These are phyloP conservation scores for Mucor piriformis DNA, from an alignment of 371 early-diverging fungal genomes.

Conservation along the genomic window DNA sequence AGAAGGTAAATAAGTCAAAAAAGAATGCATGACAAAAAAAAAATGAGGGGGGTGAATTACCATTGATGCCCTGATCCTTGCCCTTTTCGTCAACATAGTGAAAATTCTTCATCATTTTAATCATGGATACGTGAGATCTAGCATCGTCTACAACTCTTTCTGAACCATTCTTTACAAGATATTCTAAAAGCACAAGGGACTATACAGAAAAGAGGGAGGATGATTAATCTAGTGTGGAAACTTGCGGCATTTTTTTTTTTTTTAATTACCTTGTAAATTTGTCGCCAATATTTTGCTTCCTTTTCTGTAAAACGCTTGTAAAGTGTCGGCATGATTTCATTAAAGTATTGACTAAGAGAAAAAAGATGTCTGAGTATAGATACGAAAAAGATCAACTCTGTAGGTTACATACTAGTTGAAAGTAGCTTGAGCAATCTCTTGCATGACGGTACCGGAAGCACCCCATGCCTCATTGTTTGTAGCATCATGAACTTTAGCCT, in stretches of 20 bases:
- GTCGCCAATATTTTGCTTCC: slow-evolving; percentile 86
- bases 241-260: neutral
- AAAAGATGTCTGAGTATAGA: neutral
- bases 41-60: slow-evolving; percentile 44
- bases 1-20: neutral
- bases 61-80: slow-evolving; percentile 96
- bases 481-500: slow-evolving; percentile 86
- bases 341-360: slow-evolving; percentile 74
- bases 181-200: slow-evolving; percentile 91
- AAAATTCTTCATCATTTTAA: slow-evolving; percentile 85
- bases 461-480: slow-evolving; percentile 91
- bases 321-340: slow-evolving; percentile 92
- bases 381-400: too few relatives aligned
- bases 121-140: slow-evolving; percentile 78
- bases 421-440: slow-evolving; percentile 86
- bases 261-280: slow-evolving; percentile 82
- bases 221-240: too few relatives aligned
- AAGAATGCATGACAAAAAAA: neutral
- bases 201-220: too few relatives aligned
- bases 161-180: slow-evolving; percentile 92
- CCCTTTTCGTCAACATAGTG: slow-evolving; percentile 88
- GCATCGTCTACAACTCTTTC: slow-evolving; percentile 91
- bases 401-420: slow-evolving; percentile 67
- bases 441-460: slow-evolving; percentile 89
- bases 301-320: slow-evolving; percentile 87